Evolutionary conservation across 2,329 filamentous ascomycete species (phyloP).

Genomic region (Claviceps sp.): DNA sequence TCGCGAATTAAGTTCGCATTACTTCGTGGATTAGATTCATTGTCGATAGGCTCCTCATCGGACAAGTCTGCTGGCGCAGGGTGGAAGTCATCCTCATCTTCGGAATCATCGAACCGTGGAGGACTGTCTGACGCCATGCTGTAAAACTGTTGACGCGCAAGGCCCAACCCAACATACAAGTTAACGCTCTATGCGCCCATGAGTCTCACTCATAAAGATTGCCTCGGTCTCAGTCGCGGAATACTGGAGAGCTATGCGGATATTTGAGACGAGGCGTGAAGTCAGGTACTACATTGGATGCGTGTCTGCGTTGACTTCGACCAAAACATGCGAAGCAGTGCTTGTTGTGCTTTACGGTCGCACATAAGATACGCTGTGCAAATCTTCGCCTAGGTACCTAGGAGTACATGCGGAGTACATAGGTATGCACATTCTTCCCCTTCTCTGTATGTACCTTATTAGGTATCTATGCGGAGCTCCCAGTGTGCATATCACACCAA

Average conservation of each 20-base stretch:
- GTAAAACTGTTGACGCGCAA: not conserved
- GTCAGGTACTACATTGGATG: not conserved
- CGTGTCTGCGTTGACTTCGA: no score
- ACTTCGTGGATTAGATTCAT: conserved; percentile 21
- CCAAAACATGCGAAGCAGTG: no score
- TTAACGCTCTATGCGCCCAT: not conserved
- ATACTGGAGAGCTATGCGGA: not conserved
- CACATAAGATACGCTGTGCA: no score
- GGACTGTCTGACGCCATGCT: conserved; percentile 35
- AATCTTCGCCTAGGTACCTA: no score
- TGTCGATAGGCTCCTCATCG: conserved; percentile 38
- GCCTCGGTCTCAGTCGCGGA: not conserved
- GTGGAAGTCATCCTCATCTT: conserved; percentile 84
- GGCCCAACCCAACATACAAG: not conserved
- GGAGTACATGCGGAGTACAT: no score
- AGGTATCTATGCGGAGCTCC: no score
- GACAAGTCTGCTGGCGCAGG: conserved; percentile 62
- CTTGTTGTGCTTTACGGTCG: no score
- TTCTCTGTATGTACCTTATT: no score
- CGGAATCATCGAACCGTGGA: conserved; percentile 45
- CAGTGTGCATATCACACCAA: no score
- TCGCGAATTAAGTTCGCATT: conserved; percentile 21
- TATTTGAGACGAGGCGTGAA: not conserved
- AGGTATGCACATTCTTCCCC: no score
- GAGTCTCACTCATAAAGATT: not conserved